Evolutionary conservation across 805 yeast genomes (phyloP), one percentile per base, ranked within the genome.

Genomic region (Ogataea chonburiensis): DNA sequence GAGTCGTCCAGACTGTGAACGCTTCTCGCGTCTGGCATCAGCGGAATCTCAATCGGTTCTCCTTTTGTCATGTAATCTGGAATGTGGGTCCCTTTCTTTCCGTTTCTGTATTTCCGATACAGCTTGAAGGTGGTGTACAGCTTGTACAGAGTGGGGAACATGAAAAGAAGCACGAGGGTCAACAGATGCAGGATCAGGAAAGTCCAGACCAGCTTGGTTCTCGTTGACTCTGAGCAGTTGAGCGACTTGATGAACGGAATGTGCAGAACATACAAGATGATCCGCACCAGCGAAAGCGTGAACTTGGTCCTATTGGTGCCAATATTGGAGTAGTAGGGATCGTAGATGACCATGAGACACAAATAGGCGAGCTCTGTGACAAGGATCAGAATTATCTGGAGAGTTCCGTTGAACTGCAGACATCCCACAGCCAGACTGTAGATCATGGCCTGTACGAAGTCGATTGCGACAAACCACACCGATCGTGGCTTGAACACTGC

Each of bases 351-450:
- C 22, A 64, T 29, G 6, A 48, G 23, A 9, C 52, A 20, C 16
- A 61, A 42, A 28, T 57, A 63, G 5, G 56, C 7, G 11, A 62
- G 33, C 42, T 73, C 74, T 3, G 67, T 16, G 1, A 60, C 40
- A 7, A 69, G 51, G 18, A 74, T 50, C 11, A 66, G 28, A 3
- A 58, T 42, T 0, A 75, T 67, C 44, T 75, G 81, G 2, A 63
- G 67, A 2, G 57, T 37, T 1, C 79, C 80, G 38, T 58, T 53
- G 8, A 45, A 38, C 43, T 73, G 77, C 12, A 72, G 37, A 15
- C 66, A 51, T 0, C 78, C 77, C 26, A 75, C 61, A 0, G 72
- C 51, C 15, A 71, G 24, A 48, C 69, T 65, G 37, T 63, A 64
- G 1, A 66, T 12, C 1, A 72, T 20, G 3, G 62, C 31, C 11